phyloP scores from a whole-genome alignment of 805 yeast genomes.

The Zygosaccharomyces pseudorouxii region DNA sequence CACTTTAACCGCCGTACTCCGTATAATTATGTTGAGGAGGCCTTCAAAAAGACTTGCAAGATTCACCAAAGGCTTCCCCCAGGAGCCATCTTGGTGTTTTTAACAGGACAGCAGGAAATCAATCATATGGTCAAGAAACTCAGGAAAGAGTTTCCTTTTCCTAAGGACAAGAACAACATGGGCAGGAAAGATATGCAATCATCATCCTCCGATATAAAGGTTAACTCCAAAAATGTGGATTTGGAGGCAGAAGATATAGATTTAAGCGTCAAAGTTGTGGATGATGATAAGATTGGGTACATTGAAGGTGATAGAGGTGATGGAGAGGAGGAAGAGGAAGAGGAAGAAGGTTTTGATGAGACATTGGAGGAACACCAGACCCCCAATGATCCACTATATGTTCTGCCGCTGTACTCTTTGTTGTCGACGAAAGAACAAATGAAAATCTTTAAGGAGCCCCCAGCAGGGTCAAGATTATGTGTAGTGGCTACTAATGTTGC shows the following conservation, averaged over 20 bases:
- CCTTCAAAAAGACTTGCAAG: slow-evolving; percentile 76
- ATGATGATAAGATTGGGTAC: slow-evolving; percentile 35
- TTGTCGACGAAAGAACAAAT: slow-evolving; percentile 93
- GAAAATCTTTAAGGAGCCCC: slow-evolving; percentile 85
- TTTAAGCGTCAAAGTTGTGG: slow-evolving; percentile 47
- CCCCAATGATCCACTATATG: slow-evolving; percentile 74
- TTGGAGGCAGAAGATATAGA: slow-evolving; percentile 88
- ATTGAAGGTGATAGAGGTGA: slow-evolving; percentile 32
- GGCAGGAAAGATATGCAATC: slow-evolving; percentile 29
- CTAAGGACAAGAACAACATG: slow-evolving; percentile 13
- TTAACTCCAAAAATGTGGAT: slow-evolving; percentile 56
- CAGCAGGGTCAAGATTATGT: slow-evolving; percentile 79
- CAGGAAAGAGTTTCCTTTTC: slow-evolving; percentile 61
- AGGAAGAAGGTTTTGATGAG: slow-evolving; percentile 65
- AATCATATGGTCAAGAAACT: slow-evolving; percentile 65
- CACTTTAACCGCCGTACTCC: slow-evolving; percentile 84
- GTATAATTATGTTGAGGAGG: slow-evolving; percentile 78
- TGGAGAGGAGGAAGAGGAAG: slow-evolving; percentile 37
- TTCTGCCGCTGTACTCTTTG: slow-evolving; percentile 85
- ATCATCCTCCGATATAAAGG: slow-evolving; percentile 42
- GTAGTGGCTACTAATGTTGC: slow-evolving; percentile 97
- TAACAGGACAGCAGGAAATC: slow-evolving; percentile 95
- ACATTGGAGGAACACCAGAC: slow-evolving; percentile 64
- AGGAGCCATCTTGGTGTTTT: slow-evolving; percentile 86
- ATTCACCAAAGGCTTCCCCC: slow-evolving; percentile 84